Evolutionary conservation across 2,329 filamentous ascomycete species (phyloP), one percentile per base, ranked within the genome.

Genomic region (Proliferodiscus dingleyae): DNA sequence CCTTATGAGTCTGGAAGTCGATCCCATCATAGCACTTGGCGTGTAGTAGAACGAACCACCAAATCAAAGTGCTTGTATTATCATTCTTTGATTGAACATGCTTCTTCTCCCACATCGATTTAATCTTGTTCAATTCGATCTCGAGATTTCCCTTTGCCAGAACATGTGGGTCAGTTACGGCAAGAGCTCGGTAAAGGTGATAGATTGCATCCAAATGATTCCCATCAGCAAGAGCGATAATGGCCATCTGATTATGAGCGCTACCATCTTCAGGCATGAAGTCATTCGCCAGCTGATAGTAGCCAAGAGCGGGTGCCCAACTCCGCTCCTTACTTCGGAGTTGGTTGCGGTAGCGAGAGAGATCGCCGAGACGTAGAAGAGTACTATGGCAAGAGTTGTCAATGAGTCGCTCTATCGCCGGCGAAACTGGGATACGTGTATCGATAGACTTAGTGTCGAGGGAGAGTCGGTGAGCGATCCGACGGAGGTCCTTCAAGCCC

Each of bases 241-340:
- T 87, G 28, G 87, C 90, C 64, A 93, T 81, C 65, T 97, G 93
- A 60, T 98, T 91, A 61, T 94, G 86, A 13, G 89, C 86, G 52
- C 83, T 80, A 23, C 91, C 91, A 37, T 86, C 89, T 15, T 80
- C 73, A 3, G 91, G 89, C 55, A 86, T 78, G 43, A 97, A 76
- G 41, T 85, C 80, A 53, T 83, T 80, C 18, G 93, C 93, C 49
- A 97, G 72, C 45, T 78, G 73, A 65, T 98, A 97, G 66, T 91
- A 95, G 9, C 85, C 83, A 59, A 90, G 74, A 11, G 91, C 89
- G 11, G 80, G 80, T 21, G 85, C 85, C 73, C 87, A 94, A 57
- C 85, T 86, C 43, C 82, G 81, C 41, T 64, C 56, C 64, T 86
- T 89, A 49, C 76, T 77, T 48, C 83, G 81, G 47, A 87, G 72